Evolutionary conservation across 495 filamentous ascomycete genomes (phyloP), one percentile per base, ranked within the genome.

Genomic region (Amphirosellinia nigrospora): DNA sequence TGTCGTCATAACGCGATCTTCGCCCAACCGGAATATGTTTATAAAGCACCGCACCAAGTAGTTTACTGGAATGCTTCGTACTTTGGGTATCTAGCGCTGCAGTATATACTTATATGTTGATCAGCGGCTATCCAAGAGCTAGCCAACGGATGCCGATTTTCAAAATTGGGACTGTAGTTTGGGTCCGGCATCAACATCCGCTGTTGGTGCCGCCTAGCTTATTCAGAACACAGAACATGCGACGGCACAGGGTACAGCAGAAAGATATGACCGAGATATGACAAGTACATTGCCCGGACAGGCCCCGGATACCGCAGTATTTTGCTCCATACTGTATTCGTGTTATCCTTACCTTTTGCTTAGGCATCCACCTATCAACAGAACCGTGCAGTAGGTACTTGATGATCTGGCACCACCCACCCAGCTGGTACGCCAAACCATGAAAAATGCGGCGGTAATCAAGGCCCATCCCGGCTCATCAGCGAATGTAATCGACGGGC

Each of bases 361-460:
- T 15, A 15, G 10, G 64, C 50, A 59, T 10, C 64, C 64, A 67
- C 19, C 64, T 52, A 67, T 38, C 48, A 65, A 53, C 28, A 36
- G 63, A 32, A 53, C 39, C 5, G 32, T 30, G 30, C 64, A 43
- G 38, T 43, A 36, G 34, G 34, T 36, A 52, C 41, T 32, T 56
- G 64, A 41, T 55, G 48, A 53, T 53, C 64, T 59, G 64, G 64
- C 52, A 58, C 50, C 34, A 53, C 46, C 63, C 64, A 67, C 52
- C 50, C 41, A 32, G 50, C 26, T 52, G 64, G 64, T 67, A 67
- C 64, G 16, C 64, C 50, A 67, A 38, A 32, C 16, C 46, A 56
- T 67, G 19, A 30, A 41, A 21, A 59, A 9, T 63, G 59, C 55
- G 59, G 58, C 59, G 43, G 46, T 58, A 45, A 56, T 23, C 56